Evolutionary conservation across 2,329 filamentous ascomycete species (phyloP).

Genomic region (Botryotinia calthae): DNA sequence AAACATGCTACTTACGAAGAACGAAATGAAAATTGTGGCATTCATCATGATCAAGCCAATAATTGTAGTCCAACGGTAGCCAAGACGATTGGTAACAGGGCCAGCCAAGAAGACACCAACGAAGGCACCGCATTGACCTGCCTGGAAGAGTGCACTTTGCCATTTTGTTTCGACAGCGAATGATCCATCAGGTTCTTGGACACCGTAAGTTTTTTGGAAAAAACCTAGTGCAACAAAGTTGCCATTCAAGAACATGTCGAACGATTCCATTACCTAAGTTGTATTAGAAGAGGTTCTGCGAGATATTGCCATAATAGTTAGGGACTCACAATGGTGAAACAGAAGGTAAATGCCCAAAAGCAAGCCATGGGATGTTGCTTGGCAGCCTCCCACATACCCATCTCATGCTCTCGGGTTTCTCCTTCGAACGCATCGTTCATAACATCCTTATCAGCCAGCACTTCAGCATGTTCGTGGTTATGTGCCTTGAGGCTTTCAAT

Average conservation of each 20-base stretch:
- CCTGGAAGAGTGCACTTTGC: slow-evolving; percentile 56
- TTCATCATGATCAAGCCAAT: slow-evolving; percentile 55
- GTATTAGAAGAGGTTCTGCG: slow-evolving; percentile 18
- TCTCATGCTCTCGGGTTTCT: slow-evolving; percentile 52
- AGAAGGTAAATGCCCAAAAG: slow-evolving; percentile 56
- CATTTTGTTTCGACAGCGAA: slow-evolving; percentile 51
- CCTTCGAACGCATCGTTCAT: slow-evolving; percentile 43
- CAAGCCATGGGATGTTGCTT: slow-evolving; percentile 52
- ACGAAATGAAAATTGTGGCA: slow-evolving; percentile 43
- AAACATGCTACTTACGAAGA: slow-evolving; percentile 42
- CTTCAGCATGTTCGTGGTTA: neutral
- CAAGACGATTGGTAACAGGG: slow-evolving; percentile 56
- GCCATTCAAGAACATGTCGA: slow-evolving; percentile 59
- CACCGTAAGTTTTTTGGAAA: slow-evolving; percentile 40
- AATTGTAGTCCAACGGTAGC: slow-evolving; percentile 60
- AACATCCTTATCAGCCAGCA: neutral
- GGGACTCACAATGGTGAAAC: slow-evolving; percentile 50
- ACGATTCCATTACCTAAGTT: slow-evolving; percentile 60
- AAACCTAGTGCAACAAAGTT: slow-evolving; percentile 53
- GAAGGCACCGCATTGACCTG: slow-evolving; percentile 57
- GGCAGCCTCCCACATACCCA: slow-evolving; percentile 50
- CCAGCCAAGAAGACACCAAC: slow-evolving; percentile 59
- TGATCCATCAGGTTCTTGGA: slow-evolving; percentile 1
- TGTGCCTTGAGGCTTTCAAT: neutral
- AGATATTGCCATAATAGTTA: slow-evolving; percentile 16